Conservation (phyloP, 441 rosid genomes). For the Macaranga tanarius region DNA sequence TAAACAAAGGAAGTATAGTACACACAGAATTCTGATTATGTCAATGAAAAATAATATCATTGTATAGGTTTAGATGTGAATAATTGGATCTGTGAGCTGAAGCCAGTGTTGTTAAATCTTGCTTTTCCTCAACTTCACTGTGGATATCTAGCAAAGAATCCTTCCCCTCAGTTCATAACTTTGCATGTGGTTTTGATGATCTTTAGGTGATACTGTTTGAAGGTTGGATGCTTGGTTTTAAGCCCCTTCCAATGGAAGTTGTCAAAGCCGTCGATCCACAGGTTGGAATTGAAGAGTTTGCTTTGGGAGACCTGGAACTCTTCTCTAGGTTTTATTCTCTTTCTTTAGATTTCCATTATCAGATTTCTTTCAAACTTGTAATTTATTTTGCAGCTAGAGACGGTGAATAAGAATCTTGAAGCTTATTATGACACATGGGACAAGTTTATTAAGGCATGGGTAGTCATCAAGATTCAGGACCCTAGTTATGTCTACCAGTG, state of each 20-base stretch:
- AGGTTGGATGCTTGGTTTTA: conserved; percentile 99
- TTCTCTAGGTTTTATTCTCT: neutral
- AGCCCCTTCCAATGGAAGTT: conserved; percentile 56
- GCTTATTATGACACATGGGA: conserved; percentile 91
- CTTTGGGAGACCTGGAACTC: neutral
- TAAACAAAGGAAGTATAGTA: no score
- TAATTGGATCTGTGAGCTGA: neutral
- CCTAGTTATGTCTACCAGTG: conserved; percentile 85
- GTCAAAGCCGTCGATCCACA: conserved; percentile 84
- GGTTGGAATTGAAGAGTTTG: conserved; percentile 37
- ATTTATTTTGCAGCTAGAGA: conserved; percentile 56
- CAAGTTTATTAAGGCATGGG: conserved; percentile 80
- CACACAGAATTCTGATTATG: no score
- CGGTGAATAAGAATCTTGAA: conserved; percentile 77
- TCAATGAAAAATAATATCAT: no score
- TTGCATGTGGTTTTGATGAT: conserved; percentile 20
- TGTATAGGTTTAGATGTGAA: neutral
- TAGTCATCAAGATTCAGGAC: conserved; percentile 84
- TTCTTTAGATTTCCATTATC: neutral
- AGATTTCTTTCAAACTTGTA: neutral
- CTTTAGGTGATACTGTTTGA: conserved; percentile 77
- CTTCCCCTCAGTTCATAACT: neutral
- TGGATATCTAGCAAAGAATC: no score
- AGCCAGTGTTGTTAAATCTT: neutral
- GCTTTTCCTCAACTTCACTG: neutral